These are phyloP conservation scores for Jackrogersella minutella DNA, from an alignment of 495 filamentous ascomycete species.

Conservation along the genomic window DNA sequence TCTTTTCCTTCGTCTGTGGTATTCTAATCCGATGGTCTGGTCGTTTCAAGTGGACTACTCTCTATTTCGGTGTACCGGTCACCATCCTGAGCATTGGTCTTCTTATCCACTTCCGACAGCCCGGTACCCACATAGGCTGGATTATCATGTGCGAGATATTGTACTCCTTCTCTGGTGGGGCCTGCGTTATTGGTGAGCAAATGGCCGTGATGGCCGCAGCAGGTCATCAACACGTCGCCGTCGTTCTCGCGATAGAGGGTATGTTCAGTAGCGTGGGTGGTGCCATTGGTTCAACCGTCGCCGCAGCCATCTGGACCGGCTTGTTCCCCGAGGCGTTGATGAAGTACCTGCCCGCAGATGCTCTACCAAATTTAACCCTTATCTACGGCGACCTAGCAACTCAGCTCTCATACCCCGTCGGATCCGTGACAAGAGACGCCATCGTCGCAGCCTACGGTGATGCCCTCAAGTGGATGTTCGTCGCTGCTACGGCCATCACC, in stretches of 20 bases:
- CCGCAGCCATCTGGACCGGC: constrained; percentile 72
- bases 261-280: constrained; percentile 71
- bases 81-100: constrained; percentile 71
- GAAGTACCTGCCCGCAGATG: constrained; percentile 65
- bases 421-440: constrained; percentile 59
- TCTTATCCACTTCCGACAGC: constrained; percentile 76
- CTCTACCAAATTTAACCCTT: constrained; percentile 47
- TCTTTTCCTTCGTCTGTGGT: constrained; percentile 65
- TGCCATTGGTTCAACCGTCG: constrained; percentile 68
- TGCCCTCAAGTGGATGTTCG: constrained; percentile 63
- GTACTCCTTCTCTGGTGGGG: constrained; percentile 72
- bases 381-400: constrained; percentile 63
- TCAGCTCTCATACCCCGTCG: constrained; percentile 63
- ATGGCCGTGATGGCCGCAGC: constrained; percentile 73
- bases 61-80: constrained; percentile 67
- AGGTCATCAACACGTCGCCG: constrained; percentile 71
- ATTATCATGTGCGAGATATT: constrained; percentile 82
- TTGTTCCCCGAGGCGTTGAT: constrained; percentile 62
- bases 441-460: constrained; percentile 66
- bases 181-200: constrained; percentile 68
- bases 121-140: constrained; percentile 65
- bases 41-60: constrained; percentile 62
- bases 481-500: constrained; percentile 61
- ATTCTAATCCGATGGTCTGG: constrained; percentile 63
- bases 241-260: constrained; percentile 67